These are phyloP conservation scores for Macroventuria anomochaeta DNA, from an alignment of 2,329 filamentous ascomycete genomes.

Conservation along the genomic window DNA sequence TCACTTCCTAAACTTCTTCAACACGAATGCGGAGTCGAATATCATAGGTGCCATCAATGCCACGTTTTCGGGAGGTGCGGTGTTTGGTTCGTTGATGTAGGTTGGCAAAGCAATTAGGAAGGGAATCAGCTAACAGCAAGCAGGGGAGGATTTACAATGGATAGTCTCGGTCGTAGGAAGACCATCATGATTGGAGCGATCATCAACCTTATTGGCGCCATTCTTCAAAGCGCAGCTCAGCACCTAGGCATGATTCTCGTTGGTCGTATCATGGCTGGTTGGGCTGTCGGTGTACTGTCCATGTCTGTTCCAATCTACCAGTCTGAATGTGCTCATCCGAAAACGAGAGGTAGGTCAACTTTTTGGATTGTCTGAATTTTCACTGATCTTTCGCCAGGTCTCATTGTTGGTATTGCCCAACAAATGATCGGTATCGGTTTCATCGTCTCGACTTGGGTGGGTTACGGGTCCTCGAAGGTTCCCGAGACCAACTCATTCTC, in stretches of 20 bases:
- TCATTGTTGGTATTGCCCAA: constrained; percentile 63
- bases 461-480: constrained; percentile 52
- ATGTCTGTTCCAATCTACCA: constrained; percentile 70
- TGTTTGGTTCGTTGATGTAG: constrained; percentile 60
- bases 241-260: constrained; percentile 63
- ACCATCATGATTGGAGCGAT: constrained; percentile 66
- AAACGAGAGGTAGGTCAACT: constrained; percentile 56
- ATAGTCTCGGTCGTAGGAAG: constrained; percentile 64
- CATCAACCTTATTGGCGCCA: constrained; percentile 64
- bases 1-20: constrained; percentile 65
- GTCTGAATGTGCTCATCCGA: constrained; percentile 66
- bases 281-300: constrained; percentile 64
- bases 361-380: not conserved
- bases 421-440: constrained; percentile 66
- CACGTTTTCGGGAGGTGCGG: constrained; percentile 66
- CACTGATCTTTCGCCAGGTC: constrained; percentile 30
- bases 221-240: constrained; percentile 64
- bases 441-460: constrained; percentile 61
- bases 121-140: not conserved
- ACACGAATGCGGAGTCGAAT: constrained; percentile 57
- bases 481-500: constrained; percentile 47
- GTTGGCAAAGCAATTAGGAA: not conserved
- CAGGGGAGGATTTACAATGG: constrained; percentile 63
- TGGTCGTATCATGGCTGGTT: constrained; percentile 65
- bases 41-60: constrained; percentile 69